These are phyloP conservation scores for Tephrocybe sp. DNA, from an alignment of 768 basidiomycete genomes.

Conservation along the genomic window DNA sequence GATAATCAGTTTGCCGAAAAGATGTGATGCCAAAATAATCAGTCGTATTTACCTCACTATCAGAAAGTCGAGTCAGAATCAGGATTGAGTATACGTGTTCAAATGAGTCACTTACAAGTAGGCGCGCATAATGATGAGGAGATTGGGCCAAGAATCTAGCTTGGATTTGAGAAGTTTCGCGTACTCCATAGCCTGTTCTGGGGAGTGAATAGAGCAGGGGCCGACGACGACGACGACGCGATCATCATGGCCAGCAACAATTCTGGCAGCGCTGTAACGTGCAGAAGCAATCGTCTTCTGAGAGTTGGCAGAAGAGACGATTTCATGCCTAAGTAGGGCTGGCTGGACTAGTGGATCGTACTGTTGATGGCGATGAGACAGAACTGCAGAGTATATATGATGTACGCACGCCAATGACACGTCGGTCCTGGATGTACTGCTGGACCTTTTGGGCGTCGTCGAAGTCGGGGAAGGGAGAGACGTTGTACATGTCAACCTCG, in stretches of 20 bases:
- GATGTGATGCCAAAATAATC: background rate
- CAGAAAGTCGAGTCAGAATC: conserved; percentile 4
- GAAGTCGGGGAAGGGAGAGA: conserved; percentile 62
- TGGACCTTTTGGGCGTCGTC: conserved; percentile 62
- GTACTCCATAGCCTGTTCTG: conserved; percentile 83
- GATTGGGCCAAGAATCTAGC: conserved; percentile 64
- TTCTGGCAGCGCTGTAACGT: conserved; percentile 73
- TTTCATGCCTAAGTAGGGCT: conserved; percentile 84
- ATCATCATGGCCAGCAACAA: conserved; percentile 82
- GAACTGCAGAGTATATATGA: background rate
- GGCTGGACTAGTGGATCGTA: conserved; percentile 98
- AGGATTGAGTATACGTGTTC: conserved; percentile 5
- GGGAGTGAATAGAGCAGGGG: conserved; percentile 92
- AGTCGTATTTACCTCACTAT: conserved; percentile 29
- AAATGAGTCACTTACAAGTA: conserved; percentile 76
- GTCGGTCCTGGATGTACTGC: conserved; percentile 76
- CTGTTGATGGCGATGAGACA: conserved; percentile 34
- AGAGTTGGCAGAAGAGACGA: conserved; percentile 62
- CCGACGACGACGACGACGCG: conserved; percentile 90
- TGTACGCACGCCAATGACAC: conserved; percentile 70
- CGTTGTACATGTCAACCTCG: conserved; percentile 44
- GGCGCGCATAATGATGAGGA: conserved; percentile 92
- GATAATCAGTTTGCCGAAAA: conserved; percentile 10
- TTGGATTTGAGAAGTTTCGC: conserved; percentile 69
- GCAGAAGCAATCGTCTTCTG: conserved; percentile 76